Evolutionary conservation across 1,284 basidiomycete species (phyloP).

Genomic region (Puccinia novopanici): DNA sequence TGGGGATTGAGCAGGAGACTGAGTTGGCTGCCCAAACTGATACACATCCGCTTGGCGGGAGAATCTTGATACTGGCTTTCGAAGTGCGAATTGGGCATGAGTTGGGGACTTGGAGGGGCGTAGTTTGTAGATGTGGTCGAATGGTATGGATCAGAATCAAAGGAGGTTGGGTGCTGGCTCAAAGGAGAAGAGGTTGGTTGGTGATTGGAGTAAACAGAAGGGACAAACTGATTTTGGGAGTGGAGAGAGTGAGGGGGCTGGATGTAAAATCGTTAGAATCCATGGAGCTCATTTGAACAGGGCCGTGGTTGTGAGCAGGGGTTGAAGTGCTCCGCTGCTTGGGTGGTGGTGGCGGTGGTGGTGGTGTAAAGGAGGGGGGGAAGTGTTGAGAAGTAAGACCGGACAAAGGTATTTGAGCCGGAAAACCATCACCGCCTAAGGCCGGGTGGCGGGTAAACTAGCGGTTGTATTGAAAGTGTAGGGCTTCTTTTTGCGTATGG

Average conservation of each 20-base stretch:
- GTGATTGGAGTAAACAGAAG: slow-evolving; percentile 19
- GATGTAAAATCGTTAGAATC: slow-evolving; percentile 15
- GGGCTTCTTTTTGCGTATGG: slow-evolving; percentile 47
- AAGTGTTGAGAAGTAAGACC: slow-evolving; percentile 8
- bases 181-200: slow-evolving; percentile 19
- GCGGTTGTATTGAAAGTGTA: slow-evolving; percentile 12
- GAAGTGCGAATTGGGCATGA: background rate
- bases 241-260: slow-evolving; percentile 11
- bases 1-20: slow-evolving; percentile 13
- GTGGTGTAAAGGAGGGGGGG: slow-evolving; percentile 1
- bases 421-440: slow-evolving; percentile 31
- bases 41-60: slow-evolving; percentile 3
- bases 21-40: background rate
- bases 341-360: slow-evolving; percentile 15
- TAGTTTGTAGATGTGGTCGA: background rate
- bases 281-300: background rate
- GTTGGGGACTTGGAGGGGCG: background rate
- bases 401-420: background rate
- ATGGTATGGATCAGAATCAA: slow-evolving; percentile 24
- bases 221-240: slow-evolving; percentile 11
- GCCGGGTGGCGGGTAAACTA: slow-evolving; percentile 48
- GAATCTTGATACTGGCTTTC: slow-evolving; percentile 6
- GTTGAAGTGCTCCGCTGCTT: slow-evolving; percentile 45
- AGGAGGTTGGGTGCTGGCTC: background rate
- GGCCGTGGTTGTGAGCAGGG: slow-evolving; percentile 25